Evolutionary conservation across 2,329 filamentous ascomycete species (phyloP).

Genomic region (Pseudogymnoascus sp.): DNA sequence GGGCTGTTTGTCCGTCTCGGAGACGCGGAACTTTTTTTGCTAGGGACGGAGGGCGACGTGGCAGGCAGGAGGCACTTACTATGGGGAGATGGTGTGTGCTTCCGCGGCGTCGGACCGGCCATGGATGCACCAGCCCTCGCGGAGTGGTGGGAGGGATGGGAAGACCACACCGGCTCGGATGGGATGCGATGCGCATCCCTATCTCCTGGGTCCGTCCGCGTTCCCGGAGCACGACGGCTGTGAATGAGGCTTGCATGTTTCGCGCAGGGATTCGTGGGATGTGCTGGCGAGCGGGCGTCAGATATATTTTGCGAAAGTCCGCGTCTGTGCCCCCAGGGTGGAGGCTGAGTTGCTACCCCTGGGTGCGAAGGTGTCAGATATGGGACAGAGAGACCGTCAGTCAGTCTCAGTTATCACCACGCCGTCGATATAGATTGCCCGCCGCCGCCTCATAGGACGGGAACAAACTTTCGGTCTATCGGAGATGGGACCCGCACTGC

Average conservation of each 20-base stretch:
- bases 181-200: background rate
- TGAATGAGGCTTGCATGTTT: constrained; percentile 3
- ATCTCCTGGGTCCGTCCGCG: constrained; percentile 3
- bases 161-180: background rate
- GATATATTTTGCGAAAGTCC: background rate
- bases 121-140: background rate
- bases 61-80: background rate
- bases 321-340: background rate
- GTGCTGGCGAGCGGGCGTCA: background rate
- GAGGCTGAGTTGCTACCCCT: background rate
- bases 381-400: background rate
- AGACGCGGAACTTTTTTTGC: background rate
- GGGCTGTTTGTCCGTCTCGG: background rate
- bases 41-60: background rate
- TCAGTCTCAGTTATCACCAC: background rate
- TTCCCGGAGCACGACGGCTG: background rate
- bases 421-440: background rate
- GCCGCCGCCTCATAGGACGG: background rate
- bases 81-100: background rate
- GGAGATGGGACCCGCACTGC: background rate
- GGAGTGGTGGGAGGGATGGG: background rate
- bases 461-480: background rate
- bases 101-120: background rate
- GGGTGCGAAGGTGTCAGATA: background rate
- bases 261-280: background rate